A percentile compares a stretch with the other conserved stretches of the same genome.
These are phyloP conservation scores for Aspergillus ochraceus DNA, from an alignment of 2,329 filamentous ascomycete genomes.

Conservation along the genomic window DNA sequence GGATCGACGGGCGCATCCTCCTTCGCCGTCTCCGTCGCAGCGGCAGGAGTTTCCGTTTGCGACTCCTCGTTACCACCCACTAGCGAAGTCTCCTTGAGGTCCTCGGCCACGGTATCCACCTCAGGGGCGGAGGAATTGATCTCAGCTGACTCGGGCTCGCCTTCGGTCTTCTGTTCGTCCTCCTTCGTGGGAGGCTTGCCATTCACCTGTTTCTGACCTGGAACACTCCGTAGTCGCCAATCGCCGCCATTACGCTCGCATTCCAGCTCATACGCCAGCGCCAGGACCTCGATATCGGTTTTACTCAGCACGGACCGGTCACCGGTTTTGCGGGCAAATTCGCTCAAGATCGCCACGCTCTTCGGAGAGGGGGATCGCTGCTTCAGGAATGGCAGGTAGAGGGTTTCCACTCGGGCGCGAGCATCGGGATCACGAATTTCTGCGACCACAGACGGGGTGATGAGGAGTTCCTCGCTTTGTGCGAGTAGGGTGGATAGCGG, in stretches of 20 bases:
- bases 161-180: slow-evolving; percentile 34
- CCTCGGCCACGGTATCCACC: slow-evolving; percentile 31
- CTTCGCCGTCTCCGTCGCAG: slow-evolving; percentile 17
- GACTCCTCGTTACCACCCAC: slow-evolving; percentile 29
- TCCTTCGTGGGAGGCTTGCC: slow-evolving; percentile 60
- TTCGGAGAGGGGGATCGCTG: slow-evolving; percentile 71
- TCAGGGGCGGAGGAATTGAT: slow-evolving; percentile 17
- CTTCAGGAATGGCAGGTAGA: slow-evolving; percentile 80
- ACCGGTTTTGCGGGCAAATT: slow-evolving; percentile 86
- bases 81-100: slow-evolving; percentile 27
- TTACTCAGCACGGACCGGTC: slow-evolving; percentile 84
- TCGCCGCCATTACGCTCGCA: slow-evolving; percentile 87
- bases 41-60: slow-evolving; percentile 20
- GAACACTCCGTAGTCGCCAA: slow-evolving; percentile 76
- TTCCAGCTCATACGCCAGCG: slow-evolving; percentile 91
- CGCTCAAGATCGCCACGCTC: slow-evolving; percentile 75
- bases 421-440: slow-evolving; percentile 87
- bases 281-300: slow-evolving; percentile 86
- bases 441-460: slow-evolving; percentile 78
- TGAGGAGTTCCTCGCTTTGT: slow-evolving; percentile 75
- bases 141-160: slow-evolving; percentile 26
- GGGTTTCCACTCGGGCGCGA: slow-evolving; percentile 76
- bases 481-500: slow-evolving; percentile 77
- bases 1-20: slow-evolving; percentile 9
- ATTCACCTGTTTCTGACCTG: slow-evolving; percentile 76